Base-by-base conservation (phyloP, 108 stramenopile genomes). In the Cyclotella cryptica region DNA sequence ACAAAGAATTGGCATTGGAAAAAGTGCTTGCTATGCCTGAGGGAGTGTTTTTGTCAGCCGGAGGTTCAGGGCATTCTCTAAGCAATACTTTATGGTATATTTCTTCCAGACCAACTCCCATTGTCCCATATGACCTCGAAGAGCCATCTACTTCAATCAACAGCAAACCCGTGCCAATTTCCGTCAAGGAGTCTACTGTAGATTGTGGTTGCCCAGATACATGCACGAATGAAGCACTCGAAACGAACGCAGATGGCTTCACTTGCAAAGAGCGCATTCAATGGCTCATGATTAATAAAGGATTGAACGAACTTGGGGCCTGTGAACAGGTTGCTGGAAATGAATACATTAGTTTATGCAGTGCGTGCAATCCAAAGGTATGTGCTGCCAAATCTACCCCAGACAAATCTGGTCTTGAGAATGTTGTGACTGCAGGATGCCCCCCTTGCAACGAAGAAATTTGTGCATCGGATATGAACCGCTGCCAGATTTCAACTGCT, bases 11-110 rank as follows among this genome's bases (percentile, higher is more conserved):
- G 52, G 93, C 93, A 30, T 61, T 83, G 18, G 44, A 79, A 29
- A 72, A 81, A 27, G 73, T 80, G 27, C 55, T 77, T 52, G 80
- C 69, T 42, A 66, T 90, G 11, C 89, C 90, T 2, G 66, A 67
- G 19, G 72, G 74, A 51, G 87, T 74, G 18, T 93, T 88, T 68
- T 51, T 58, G 15, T 80, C 84, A 58, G 88, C 92, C 44, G 92
- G 89, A 10, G 92, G 92, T 27, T 80, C 83, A 13, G 92, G 92
- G 3, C 90, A 93, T 60, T 93, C 92, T 44, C 62, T 80, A 49
- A 86, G 87, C 24, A 93, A 93, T 72, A 89, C 88, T 22, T 69
- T 93, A 9, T 93, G 92, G 92, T 93, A 88, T 57, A 86, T 90
- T 69, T 73, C 87, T 12, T 90, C 92, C 10, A 69, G 92, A 3